These are phyloP conservation scores for Prinsepia uniflora DNA, from an alignment of 306 rosid genomes.

Conservation along the genomic window DNA sequence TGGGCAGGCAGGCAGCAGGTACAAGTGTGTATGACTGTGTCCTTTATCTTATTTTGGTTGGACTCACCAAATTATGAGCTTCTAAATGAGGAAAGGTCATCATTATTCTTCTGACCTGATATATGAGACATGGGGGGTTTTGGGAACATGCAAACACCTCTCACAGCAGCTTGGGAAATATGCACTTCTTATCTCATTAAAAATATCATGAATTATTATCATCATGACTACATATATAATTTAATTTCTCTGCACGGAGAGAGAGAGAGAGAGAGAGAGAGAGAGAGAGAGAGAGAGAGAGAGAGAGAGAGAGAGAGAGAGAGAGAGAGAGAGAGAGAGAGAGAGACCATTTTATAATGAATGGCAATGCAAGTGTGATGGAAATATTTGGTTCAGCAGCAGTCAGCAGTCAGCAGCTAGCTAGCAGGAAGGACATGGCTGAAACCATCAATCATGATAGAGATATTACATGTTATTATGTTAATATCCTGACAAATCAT, in stretches of 20 bases:
- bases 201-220: too few species aligned
- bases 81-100: slow-evolving; percentile 45
- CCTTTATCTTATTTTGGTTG: slow-evolving; percentile 36
- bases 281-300: not conserved
- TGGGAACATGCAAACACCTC: slow-evolving; percentile 54
- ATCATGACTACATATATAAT: not conserved
- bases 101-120: slow-evolving; percentile 32
- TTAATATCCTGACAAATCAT: slow-evolving; percentile 5
- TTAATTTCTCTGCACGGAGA: not conserved
- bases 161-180: slow-evolving; percentile 29
- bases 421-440: not conserved
- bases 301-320: not conserved
- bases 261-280: not conserved
- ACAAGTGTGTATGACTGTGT: not conserved
- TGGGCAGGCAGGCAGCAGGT: not conserved
- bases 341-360: too few species aligned
- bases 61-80: slow-evolving; percentile 30
- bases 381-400: too few species aligned
- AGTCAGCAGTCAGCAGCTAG: not conserved
- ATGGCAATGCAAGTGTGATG: too few species aligned
- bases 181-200: too few species aligned
- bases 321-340: not conserved
- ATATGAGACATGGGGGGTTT: slow-evolving; percentile 36
- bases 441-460: not conserved
- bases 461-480: slow-evolving; percentile 7